Base-by-base conservation (phyloP, 345 rosid species). In the Streptanthus diversifolius region DNA sequence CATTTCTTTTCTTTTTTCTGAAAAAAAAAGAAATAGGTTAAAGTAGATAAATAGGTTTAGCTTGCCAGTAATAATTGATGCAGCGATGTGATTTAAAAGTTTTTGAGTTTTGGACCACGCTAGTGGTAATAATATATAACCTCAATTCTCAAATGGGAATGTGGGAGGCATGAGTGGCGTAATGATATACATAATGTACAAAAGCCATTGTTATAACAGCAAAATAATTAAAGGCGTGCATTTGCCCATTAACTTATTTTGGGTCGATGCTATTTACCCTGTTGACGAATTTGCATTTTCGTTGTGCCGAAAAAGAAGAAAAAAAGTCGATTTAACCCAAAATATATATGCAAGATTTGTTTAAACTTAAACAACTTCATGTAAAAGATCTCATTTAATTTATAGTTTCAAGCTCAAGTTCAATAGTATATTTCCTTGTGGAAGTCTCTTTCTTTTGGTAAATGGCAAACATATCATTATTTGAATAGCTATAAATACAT, bases 91-190 rank as follows among this genome's bases (percentile, higher is more conserved):
- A 40, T 68, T 68, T 54, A 55, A 76, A 70, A 68, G 52, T 49
- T 57, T 49, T 51, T 24, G 68, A 59, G 10, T 48, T 66, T 36
- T 43, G 81, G 81, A 77, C 81, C 81, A 77, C 53, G 64, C 81
- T 63, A 76, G 60, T 36, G 5, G 8, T 76, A 70, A 63, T 56
- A 36, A 56, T 70, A 70, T 59, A 67, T 33, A 49, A 39, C 43
- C 36, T 61, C 70, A 39, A 55, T 25, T 48, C 52, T 39, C 51
- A 54, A 65, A 66, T 65, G 56, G 55, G 67, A 75, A 73, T 35
- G 65, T 52, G 60, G 68, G 75, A 56, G 73, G 83, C 81, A 82
- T 82, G 79, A 70, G 63, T 74, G 43, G 68, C 54, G 80, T 71
- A 35, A 69, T 76, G 63, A 79, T 71, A 74, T 70, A 73, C 72